Evolutionary conservation across 495 filamentous ascomycete species (phyloP).

Genomic region (Bathelium albidoporum): DNA sequence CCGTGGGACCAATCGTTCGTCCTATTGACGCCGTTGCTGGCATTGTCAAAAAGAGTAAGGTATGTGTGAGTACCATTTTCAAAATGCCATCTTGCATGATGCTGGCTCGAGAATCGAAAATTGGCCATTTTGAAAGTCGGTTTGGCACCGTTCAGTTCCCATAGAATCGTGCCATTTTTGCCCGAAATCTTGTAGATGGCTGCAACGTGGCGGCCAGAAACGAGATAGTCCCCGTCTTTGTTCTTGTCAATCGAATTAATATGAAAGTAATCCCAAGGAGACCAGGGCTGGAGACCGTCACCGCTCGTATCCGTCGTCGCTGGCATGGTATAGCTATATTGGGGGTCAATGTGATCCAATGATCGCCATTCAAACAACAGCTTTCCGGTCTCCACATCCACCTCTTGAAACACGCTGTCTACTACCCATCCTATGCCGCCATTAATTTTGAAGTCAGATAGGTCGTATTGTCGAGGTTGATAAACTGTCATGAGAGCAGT

Average conservation of each 20-base stretch:
- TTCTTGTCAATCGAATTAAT: slow-evolving; percentile 56
- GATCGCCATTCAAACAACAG: slow-evolving; percentile 46
- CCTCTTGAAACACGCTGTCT: slow-evolving; percentile 42
- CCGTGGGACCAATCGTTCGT: slow-evolving; percentile 43
- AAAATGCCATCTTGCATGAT: slow-evolving; percentile 48
- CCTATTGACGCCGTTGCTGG: slow-evolving; percentile 39
- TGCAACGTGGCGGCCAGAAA: slow-evolving; percentile 49
- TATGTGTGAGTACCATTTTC: slow-evolving; percentile 42
- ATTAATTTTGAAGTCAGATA: slow-evolving; percentile 38
- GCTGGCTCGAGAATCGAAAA: slow-evolving; percentile 52
- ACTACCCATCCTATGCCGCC: slow-evolving; percentile 41
- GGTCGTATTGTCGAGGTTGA: slow-evolving; percentile 24
- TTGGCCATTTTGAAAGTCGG: slow-evolving; percentile 40
- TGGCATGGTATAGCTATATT: slow-evolving; percentile 36
- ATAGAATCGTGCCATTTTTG: slow-evolving; percentile 46
- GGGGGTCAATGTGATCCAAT: slow-evolving; percentile 42
- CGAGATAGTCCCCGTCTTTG: slow-evolving; percentile 45
- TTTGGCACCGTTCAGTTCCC: slow-evolving; percentile 44
- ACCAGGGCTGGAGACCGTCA: slow-evolving; percentile 32
- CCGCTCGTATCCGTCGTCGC: slow-evolving; percentile 39
- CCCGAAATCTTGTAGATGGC: slow-evolving; percentile 52
- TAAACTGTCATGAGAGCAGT: slow-evolving; percentile 18
- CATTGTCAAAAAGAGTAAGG: slow-evolving; percentile 50
- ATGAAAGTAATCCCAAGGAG: slow-evolving; percentile 56
- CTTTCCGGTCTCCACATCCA: slow-evolving; percentile 41